Percentiles rank a stretch among this genome's conserved stretches.
Evolutionary conservation across 371 early-diverging fungal species (phyloP).

Genomic region (Mortierella polycephala): DNA sequence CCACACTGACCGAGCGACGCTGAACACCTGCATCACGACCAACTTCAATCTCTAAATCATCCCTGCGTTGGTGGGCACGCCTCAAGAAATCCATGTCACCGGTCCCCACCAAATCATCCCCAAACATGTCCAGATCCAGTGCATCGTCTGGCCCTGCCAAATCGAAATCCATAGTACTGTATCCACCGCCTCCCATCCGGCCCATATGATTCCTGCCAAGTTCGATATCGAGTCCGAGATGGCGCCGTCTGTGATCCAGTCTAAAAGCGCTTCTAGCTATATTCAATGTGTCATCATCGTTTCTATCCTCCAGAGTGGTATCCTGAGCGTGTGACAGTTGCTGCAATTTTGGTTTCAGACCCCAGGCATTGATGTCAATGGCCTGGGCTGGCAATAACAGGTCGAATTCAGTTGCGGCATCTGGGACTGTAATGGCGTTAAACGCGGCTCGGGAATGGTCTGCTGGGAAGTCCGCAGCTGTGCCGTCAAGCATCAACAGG

Average conservation of each 20-base stretch:
- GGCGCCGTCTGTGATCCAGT: constrained; percentile 40
- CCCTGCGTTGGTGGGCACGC: constrained; percentile 40
- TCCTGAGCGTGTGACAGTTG: constrained; percentile 66
- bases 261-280: constrained; percentile 27
- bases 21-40: constrained; percentile 59
- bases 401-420: constrained; percentile 90
- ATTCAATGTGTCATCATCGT: constrained; percentile 41
- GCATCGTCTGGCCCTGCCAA: constrained; percentile 52
- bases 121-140: constrained; percentile 46
- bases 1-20: constrained; percentile 40
- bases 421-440: constrained; percentile 89
- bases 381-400: constrained; percentile 84
- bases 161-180: constrained; percentile 52
- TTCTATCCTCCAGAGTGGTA: constrained; percentile 60
- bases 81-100: constrained; percentile 34
- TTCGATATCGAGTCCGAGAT: constrained; percentile 57
- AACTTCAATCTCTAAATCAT: constrained; percentile 63
- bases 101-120: constrained; percentile 23
- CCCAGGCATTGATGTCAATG: constrained; percentile 62
- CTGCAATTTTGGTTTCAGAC: constrained; percentile 28
- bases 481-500: constrained; percentile 64
- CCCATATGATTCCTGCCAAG: constrained; percentile 36
- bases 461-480: constrained; percentile 88
- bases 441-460: constrained; percentile 78
- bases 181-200: constrained; percentile 38